These are phyloP conservation scores for Tetrahymena malaccensis DNA, from an alignment of 73 alveolate species.

Conservation along the genomic window DNA sequence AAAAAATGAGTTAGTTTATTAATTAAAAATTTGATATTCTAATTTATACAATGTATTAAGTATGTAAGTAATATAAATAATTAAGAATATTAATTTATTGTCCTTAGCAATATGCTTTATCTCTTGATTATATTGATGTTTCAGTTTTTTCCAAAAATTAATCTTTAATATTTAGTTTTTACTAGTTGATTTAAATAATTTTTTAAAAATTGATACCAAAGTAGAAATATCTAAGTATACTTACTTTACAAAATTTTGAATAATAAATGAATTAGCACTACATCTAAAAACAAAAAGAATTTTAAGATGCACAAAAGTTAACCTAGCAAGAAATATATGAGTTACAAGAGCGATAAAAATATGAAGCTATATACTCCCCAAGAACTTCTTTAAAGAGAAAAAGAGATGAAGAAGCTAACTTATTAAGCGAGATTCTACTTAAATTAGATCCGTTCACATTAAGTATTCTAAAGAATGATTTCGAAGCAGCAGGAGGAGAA, in stretches of 20 bases:
- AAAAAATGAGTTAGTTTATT: no score
- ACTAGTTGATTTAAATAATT: no score
- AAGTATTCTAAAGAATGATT: constrained; percentile 58
- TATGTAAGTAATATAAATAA: no score
- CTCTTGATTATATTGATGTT: background rate
- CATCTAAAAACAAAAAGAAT: background rate
- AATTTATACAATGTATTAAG: no score
- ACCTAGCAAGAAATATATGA: background rate
- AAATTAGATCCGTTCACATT: constrained; percentile 79
- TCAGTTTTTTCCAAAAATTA: no score
- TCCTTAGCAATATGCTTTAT: no score
- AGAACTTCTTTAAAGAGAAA: constrained; percentile 25
- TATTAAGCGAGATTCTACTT: constrained; percentile 50
- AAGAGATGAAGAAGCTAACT: constrained; percentile 35
- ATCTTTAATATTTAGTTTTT: background rate
- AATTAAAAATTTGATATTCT: no score
- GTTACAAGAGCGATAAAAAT: background rate
- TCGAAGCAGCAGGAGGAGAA: constrained; percentile 38
- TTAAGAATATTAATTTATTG: no score
- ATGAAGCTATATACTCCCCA: constrained; percentile 22
- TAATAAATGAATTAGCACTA: background rate
- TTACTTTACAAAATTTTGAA: background rate
- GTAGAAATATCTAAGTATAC: background rate
- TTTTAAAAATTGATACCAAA: background rate
- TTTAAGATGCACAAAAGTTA: background rate